Evolutionary conservation across 495 filamentous ascomycete species (phyloP), one percentile per base, ranked within the genome.

Genomic region (Penicillium taxi): DNA sequence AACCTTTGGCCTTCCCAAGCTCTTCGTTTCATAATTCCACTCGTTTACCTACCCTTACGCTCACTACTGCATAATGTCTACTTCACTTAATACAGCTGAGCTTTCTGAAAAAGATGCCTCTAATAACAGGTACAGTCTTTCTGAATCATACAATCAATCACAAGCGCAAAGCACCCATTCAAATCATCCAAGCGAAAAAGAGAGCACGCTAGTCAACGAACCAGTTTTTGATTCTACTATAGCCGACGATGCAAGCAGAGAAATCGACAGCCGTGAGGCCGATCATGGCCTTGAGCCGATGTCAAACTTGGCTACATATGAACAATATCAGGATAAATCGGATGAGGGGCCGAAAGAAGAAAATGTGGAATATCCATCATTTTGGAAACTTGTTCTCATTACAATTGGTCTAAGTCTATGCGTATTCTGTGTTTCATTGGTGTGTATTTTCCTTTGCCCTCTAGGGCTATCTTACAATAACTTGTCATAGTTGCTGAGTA

Each of bases 361-460:
- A 12, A 58, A 63, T 23, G 37, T 37, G 1, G 61, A 72, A 26
- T 80, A 80, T 43, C 78, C 75, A 0, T 55, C 41, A 0, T 50
- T 57, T 12, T 64, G 64, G 48, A 76, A 63, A 34, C 56, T 84
- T 4, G 41, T 48, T 12, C 48, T 80, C 22, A 81, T 83, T 38
- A 74, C 73, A 1, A 61, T 74, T 36, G 78, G 74, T 9, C 49
- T 84, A 13, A 73, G 70, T 45, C 57, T 83, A 12, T 75, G 74
- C 7, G 71, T 83, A 8, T 82, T 84, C 47, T 73, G 77, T 31
- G 70, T 82, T 60, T 76, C 80, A 8, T 51, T 83, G 57, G 75
- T 78, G 45, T 34, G 67, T 62, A n/a, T 37, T 8, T 19, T 9
- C 2, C 2, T 12, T 26, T 2, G 5, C 14, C 3, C 26, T 32